Evolutionary conservation across 139 green algal species (phyloP), one percentile per base, ranked within the genome.

Genomic region (Eudorina sp.): DNA sequence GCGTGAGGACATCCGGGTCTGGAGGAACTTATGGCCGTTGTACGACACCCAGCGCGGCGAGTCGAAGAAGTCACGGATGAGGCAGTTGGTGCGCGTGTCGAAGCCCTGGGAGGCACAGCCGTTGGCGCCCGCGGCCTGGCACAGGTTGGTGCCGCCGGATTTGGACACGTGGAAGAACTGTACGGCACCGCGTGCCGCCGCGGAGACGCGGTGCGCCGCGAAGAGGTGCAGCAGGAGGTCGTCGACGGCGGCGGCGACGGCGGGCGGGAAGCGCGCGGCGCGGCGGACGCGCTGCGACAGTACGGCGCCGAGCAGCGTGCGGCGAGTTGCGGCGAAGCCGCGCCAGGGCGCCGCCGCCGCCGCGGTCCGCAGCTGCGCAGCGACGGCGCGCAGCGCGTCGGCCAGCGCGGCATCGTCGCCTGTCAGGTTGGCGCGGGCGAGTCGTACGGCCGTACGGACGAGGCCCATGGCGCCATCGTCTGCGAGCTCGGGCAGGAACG

Each of bases 121-220:
- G 76, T 93, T 93, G 64, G 76, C 41, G 51, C 89, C 48, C 4
- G 86, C 90, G 8, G 53, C 7, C 81, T 83, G 66, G 90, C 89
- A 92, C 68, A 92, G 66, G 78, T 90, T 92, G 45, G 89, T 92
- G 16, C 90, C 90, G n/a, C 90, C 90, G 0, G 90, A 92, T 53
- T 92, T 92, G 85, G 58, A 84, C 60, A 92, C 83, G 40, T 92
- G 90, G 75, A 93, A 90, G 81, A 93, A 93, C 69, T 93, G 90
- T 19, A 92, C 80, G 0, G 83, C 83, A 13, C 75, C 89, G 2
- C 84, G 81, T 27, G 40, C 21, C 8, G 84, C 90, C 7, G 68
- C 73, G 1, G 90, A 89, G 5, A 23, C 8, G 18, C 83, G 86
- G 74, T 92, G 90, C 40, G 89, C 62, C 40, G 36, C 60, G 40